Evolutionary conservation across 2,329 filamentous ascomycete genomes (phyloP), one percentile per base, ranked within the genome.

Genomic region (Dactylella cylindrospora): DNA sequence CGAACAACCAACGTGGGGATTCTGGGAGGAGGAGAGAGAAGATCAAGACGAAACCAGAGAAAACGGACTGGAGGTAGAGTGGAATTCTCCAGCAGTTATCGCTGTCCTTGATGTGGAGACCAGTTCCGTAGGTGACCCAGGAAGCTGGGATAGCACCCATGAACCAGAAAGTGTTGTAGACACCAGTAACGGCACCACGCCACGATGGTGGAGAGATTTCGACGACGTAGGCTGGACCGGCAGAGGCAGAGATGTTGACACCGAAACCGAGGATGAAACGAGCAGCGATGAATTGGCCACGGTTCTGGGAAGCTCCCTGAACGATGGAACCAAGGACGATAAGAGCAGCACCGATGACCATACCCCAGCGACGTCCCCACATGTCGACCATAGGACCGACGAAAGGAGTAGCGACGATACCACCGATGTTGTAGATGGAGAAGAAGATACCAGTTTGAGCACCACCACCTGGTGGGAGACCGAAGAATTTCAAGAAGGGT

Each of bases 191-290:
- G 38, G 73, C 73, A 22, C 74, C 76, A 64, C 77, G 74, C 66
- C 78, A 76, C 59, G 77, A 74, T 43, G 77, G 77, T 64, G 78
- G 76, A 10, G 73, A 74, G 40, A 79, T 68, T 68, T 79, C 77
- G 5, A 74, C 72, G 41, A 76, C 73, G 35, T 76, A 68, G 8
- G 73, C 65, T 15, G 72, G 72, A 78, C 75, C 76, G 5, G 76
- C 76, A 1, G 75, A 73, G 1, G 75, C 73, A 13, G 75, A 74
- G 62, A 79, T 74, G 33, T 74, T 74, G 20, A 78, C 76, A 46
- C 77, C 77, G 61, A 84, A 83, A 47, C 82, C 82, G 2, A 84
- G 76, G 15, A 84, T 71, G 71, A 84, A 83, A 22, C 80, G 77
- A n/a, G 80, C 80, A 35, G 76, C 77, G 70, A 79, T 76, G 67